These are phyloP conservation scores for Melampsora abietis-canadensis DNA, from an alignment of 1,284 basidiomycete species.

Conservation along the genomic window DNA sequence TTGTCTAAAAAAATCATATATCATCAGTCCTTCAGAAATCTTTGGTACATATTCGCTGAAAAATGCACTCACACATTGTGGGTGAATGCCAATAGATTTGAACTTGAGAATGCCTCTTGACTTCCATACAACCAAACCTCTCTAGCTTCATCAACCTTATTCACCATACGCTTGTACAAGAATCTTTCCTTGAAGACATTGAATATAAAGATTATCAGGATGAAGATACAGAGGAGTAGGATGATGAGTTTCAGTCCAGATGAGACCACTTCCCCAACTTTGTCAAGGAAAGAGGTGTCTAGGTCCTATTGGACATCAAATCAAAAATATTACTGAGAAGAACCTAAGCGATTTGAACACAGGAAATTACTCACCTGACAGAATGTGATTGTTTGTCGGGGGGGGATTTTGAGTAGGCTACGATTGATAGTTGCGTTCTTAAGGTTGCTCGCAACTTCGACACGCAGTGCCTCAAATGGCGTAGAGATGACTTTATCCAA, in stretches of 20 bases:
- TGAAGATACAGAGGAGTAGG: slow-evolving; percentile 8
- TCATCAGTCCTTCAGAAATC: neutral
- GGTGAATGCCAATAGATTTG: slow-evolving; percentile 31
- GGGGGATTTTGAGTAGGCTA: slow-evolving; percentile 13
- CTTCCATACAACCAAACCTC: slow-evolving; percentile 22
- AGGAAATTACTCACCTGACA: slow-evolving; percentile 31
- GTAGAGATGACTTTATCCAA: slow-evolving; percentile 33
- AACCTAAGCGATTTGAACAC: neutral
- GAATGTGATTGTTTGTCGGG: slow-evolving; percentile 23
- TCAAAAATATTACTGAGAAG: neutral
- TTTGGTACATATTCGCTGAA: neutral
- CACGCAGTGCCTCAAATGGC: slow-evolving; percentile 37
- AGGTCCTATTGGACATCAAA: slow-evolving; percentile 15
- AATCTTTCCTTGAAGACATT: slow-evolving; percentile 34
- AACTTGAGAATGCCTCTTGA: slow-evolving; percentile 1
- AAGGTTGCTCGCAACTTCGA: slow-evolving; percentile 22
- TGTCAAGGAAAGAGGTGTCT: slow-evolving; percentile 38
- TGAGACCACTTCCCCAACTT: slow-evolving; percentile 22
- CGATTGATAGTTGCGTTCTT: slow-evolving; percentile 34
- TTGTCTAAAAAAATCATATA: slow-evolving; percentile 9
- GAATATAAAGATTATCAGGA: slow-evolving; percentile 24
- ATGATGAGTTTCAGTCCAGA: slow-evolving; percentile 21
- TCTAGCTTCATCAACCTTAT: slow-evolving; percentile 15
- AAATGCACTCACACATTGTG: slow-evolving; percentile 21
- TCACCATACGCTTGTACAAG: slow-evolving; percentile 17